Evolutionary conservation across 345 rosid species (phyloP), one percentile per base, ranked within the genome.

Genomic region (Dovyalis caffra): DNA sequence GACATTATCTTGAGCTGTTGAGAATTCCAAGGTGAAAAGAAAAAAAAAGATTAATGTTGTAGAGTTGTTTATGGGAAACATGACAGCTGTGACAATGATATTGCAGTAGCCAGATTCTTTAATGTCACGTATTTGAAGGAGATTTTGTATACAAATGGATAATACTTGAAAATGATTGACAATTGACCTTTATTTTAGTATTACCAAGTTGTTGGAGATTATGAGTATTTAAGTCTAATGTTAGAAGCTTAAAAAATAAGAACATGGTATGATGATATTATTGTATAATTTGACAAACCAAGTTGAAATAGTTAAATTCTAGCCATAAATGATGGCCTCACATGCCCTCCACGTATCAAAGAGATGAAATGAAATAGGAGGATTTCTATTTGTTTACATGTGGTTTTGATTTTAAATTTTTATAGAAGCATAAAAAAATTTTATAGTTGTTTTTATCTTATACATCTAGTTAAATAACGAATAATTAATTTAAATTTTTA

Each of bases 81-180:
- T 38, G 71, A 56, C 71, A 74, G 65, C 70, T 57, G 72, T 14
- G 16, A 57, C 21, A 43, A 40, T 40, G 66, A 57, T 20, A 38
- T 2, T n/a, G n/a, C n/a, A 12, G 11, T 28, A 53, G 26, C 11
- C 34, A 1, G 6, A 38, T 57, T 29, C 29, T 68, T 68, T 29
- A 31, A 58, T 25, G 21, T 0, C 25, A 20, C 8, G 58, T 12
- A 35, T 26, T 1, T 21, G 9, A n/a, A 31, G 34, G 26, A 43
- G 10, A 66, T 37, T 34, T 57, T 66, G 12, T 5, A 31, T 32
- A 4, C 11, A 20, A 3, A 58, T 21, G 45, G 29, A 29, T 28
- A 38, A 26, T 14, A 21, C 62, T 68, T 68, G 74, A 80, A 68
- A 74, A 51, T 63, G 79, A 76, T 68, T 68, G 77, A 80, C 65